Evolutionary conservation across 2,329 filamentous ascomycete genomes (phyloP).

Genomic region (Fusarium circinatum): DNA sequence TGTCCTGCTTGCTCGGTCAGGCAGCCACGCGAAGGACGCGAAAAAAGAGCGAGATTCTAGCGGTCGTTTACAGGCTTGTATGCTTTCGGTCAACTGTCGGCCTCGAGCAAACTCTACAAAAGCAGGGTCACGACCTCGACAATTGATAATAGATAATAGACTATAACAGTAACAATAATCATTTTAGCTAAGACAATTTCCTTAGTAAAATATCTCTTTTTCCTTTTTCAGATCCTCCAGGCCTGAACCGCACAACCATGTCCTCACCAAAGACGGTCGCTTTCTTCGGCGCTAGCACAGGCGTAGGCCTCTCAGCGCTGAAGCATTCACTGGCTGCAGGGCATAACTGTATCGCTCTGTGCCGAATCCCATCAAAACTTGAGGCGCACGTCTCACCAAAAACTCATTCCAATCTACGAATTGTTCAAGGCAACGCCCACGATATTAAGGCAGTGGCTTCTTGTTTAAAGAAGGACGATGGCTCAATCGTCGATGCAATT

Average conservation of each 20-base stretch:
- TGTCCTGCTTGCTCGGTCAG: background rate
- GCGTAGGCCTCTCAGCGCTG: constrained; percentile 59
- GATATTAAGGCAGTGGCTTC: constrained; percentile 51
- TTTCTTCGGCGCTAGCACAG: constrained; percentile 65
- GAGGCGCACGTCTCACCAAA: constrained; percentile 47
- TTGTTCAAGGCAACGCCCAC: constrained; percentile 61
- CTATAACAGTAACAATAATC: background rate
- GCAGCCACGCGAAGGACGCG: background rate
- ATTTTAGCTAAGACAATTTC: too few relatives aligned
- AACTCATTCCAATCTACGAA: constrained; percentile 51
- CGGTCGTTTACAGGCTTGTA: background rate
- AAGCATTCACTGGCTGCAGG: constrained; percentile 57
- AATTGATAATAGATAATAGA: background rate
- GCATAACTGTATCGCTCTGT: constrained; percentile 60
- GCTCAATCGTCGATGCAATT: constrained; percentile 56
- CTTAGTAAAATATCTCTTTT: too few relatives aligned
- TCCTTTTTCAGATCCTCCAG: fast-evolving
- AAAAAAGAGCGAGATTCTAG: constrained; percentile 12
- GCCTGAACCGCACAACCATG: background rate
- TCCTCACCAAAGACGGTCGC: constrained; percentile 52
- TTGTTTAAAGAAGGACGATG: constrained; percentile 47
- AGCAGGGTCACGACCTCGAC: background rate
- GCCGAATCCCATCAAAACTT: constrained; percentile 62
- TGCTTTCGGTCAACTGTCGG: constrained; percentile 32
- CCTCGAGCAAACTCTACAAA: background rate